These are phyloP conservation scores for Aureococcus anophagefferens DNA, from an alignment of 108 stramenopile genomes.

Conservation along the genomic window DNA sequence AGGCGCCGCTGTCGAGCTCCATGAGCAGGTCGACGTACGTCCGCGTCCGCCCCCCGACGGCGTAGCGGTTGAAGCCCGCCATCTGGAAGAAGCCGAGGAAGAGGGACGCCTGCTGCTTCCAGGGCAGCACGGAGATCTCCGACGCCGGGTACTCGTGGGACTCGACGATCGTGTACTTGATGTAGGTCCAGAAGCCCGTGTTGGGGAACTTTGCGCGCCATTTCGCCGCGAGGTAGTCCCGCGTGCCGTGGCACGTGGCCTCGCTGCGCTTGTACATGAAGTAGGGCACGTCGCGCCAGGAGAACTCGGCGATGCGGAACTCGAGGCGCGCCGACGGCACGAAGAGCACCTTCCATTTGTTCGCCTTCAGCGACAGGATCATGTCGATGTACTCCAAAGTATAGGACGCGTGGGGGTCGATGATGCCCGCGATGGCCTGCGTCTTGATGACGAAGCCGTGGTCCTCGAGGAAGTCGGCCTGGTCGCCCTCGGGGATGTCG, in stretches of 20 bases:
- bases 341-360: neutral
- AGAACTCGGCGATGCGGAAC: neutral
- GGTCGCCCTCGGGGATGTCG: neutral
- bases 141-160: neutral
- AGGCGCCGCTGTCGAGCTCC: no score
- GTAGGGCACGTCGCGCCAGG: neutral
- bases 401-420: neutral
- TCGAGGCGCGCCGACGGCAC: neutral
- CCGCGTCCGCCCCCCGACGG: no score
- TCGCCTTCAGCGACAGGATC: neutral
- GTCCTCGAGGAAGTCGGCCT: neutral
- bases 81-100: neutral
- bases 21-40: no score
- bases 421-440: neutral
- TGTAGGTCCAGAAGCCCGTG: constrained; percentile 3
- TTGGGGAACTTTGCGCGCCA: neutral
- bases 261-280: neutral
- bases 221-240: neutral
- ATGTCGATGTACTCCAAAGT: neutral
- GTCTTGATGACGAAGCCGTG: neutral
- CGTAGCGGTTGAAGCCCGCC: neutral
- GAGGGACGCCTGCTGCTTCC: neutral
- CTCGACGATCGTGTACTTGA: constrained; percentile 1
- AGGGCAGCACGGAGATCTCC: neutral
- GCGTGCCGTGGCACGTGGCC: neutral